Evolutionary conservation across 768 basidiomycete species (phyloP).

Genomic region (Rhodotorula paludigena): DNA sequence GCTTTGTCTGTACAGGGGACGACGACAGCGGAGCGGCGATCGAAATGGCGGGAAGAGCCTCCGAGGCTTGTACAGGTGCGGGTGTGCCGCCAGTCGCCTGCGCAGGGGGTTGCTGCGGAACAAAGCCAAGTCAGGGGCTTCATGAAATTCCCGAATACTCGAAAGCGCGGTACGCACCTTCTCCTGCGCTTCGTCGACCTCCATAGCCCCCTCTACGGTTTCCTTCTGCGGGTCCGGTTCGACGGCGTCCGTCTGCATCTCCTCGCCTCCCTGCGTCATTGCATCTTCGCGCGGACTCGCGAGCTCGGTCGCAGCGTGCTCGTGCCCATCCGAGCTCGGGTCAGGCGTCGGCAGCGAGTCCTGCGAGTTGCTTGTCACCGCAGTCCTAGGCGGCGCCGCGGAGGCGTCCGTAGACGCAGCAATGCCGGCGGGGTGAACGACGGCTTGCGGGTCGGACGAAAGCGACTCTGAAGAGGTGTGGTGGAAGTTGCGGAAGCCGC

Average conservation of each 20-base stretch:
- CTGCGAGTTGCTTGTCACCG: not conserved
- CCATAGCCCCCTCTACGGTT: not conserved
- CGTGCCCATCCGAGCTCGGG: not conserved
- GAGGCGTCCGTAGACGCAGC: too few relatives aligned
- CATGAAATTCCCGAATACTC: too few relatives aligned
- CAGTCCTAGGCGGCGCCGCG: not conserved
- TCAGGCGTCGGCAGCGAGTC: constrained; percentile 18
- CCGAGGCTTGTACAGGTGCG: too few relatives aligned
- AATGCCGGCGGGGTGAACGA: not conserved
- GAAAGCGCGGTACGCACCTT: too few relatives aligned
- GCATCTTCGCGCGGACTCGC: too few relatives aligned
- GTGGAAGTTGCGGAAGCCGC: not conserved
- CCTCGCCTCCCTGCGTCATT: not conserved
- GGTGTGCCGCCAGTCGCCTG: too few relatives aligned
- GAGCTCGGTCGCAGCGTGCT: too few relatives aligned
- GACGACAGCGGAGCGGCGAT: not conserved
- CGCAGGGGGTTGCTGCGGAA: too few relatives aligned
- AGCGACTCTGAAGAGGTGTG: too few relatives aligned
- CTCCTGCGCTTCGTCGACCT: too few relatives aligned
- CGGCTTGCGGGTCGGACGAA: not conserved
- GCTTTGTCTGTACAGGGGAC: not conserved
- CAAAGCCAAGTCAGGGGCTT: too few relatives aligned
- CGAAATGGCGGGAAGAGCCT: too few relatives aligned
- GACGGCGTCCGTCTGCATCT: not conserved
- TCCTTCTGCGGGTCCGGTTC: not conserved